Evolutionary conservation across 2,329 filamentous ascomycete genomes (phyloP).

Genomic region (Aureobasidium sp.): DNA sequence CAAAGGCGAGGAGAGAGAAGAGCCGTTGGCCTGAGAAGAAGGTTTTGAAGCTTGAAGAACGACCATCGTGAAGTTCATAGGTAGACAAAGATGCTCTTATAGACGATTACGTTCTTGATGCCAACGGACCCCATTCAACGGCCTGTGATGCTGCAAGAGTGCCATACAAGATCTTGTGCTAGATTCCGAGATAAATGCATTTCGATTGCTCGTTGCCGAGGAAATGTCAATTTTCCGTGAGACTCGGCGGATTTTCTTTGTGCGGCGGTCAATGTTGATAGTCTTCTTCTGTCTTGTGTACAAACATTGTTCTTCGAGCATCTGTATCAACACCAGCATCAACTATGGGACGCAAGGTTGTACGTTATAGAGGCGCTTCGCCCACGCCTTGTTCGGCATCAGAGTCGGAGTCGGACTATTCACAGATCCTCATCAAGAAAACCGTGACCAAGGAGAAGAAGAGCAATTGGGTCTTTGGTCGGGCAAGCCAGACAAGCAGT

Average conservation of each 20-base stretch:
- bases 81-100: no score
- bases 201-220: background rate
- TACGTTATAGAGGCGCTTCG: background rate
- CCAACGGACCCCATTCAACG: background rate
- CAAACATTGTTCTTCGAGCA: background rate
- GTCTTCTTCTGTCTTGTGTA: background rate
- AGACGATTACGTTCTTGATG: background rate
- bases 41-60: no score
- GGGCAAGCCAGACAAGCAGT: conserved; percentile 1
- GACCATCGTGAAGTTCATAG: no score
- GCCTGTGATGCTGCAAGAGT: background rate
- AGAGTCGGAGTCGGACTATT: background rate
- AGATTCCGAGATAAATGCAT: background rate
- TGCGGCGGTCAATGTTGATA: background rate
- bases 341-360: background rate
- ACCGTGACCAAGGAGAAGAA: conserved; percentile 9
- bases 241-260: background rate
- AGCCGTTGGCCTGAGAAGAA: no score
- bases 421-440: background rate
- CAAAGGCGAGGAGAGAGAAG: no score
- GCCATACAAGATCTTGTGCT: background rate
- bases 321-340: background rate
- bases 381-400: background rate
- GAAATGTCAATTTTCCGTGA: background rate
- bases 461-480: background rate